These are phyloP conservation scores for Suhomyces ambrosiae DNA, from an alignment of 1,139 yeast genomes.

Conservation along the genomic window DNA sequence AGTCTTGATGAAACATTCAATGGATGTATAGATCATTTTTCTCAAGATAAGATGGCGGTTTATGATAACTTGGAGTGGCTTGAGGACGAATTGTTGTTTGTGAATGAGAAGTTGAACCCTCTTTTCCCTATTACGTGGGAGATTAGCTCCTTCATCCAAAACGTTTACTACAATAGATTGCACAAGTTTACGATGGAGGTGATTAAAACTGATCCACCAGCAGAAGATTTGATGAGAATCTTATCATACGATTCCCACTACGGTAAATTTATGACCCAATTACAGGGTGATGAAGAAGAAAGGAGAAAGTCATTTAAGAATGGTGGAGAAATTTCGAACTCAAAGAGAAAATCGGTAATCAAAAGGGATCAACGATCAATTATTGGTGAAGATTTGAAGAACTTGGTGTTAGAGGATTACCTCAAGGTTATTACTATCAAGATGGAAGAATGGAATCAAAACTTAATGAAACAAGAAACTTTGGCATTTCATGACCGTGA, in stretches of 20 bases:
- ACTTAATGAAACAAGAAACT: slow-evolving; percentile 65
- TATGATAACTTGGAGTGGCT: slow-evolving; percentile 81
- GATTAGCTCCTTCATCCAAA: slow-evolving; percentile 61
- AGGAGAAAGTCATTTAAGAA: slow-evolving; percentile 8
- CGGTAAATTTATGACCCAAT: slow-evolving; percentile 36
- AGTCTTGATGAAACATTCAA: slow-evolving; percentile 67
- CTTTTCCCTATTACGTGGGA: slow-evolving; percentile 75
- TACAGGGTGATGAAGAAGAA: slow-evolving; percentile 16
- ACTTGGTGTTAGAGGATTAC: slow-evolving; percentile 67
- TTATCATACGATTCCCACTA: slow-evolving; percentile 78
- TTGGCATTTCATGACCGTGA: slow-evolving; percentile 61
- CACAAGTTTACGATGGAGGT: slow-evolving; percentile 64
- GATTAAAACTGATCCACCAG: slow-evolving; percentile 73
- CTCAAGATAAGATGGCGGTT: slow-evolving; percentile 56
- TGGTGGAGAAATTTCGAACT: not conserved
- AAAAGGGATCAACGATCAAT: slow-evolving; percentile 49
- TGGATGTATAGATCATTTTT: slow-evolving; percentile 62
- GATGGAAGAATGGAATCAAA: slow-evolving; percentile 80
- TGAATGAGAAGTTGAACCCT: slow-evolving; percentile 57
- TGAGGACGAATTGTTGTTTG: slow-evolving; percentile 73
- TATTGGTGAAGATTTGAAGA: slow-evolving; percentile 72
- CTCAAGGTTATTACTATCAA: slow-evolving; percentile 66
- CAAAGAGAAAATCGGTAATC: slow-evolving; percentile 40
- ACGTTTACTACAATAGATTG: slow-evolving; percentile 68
- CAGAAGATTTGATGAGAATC: slow-evolving; percentile 60